Percentiles rank a stretch among this genome's conserved stretches.
These are phyloP conservation scores for Colletotrichum higginsianum DNA, from an alignment of 2,329 filamentous ascomycete species.

Conservation along the genomic window DNA sequence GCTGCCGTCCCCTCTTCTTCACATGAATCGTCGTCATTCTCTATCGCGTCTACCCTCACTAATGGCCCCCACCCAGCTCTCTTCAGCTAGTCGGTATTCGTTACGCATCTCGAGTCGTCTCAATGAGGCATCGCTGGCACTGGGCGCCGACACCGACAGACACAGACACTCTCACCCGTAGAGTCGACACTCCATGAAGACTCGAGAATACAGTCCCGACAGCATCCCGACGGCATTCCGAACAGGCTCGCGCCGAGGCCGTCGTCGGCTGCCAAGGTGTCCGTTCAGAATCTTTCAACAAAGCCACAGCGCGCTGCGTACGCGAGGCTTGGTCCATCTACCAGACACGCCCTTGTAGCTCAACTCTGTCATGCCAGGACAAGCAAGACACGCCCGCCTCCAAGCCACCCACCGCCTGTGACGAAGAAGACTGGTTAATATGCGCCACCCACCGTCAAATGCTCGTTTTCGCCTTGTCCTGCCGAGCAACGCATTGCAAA, in stretches of 20 bases:
- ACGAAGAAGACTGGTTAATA: conserved; percentile 12
- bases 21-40: conserved; percentile 35
- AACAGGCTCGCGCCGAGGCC: conserved; percentile 28
- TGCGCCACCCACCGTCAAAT: not conserved
- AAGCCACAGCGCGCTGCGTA: conserved; percentile 30
- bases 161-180: not conserved
- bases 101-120: conserved; percentile 9
- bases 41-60: not conserved
- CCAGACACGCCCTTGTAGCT: conserved; percentile 2
- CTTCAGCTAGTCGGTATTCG: not conserved
- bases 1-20: conserved; percentile 6
- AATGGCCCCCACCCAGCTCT: not conserved
- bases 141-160: not conserved
- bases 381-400: conserved; percentile 19
- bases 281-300: conserved; percentile 21
- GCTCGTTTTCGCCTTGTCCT: conserved; percentile 22
- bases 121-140: conserved; percentile 18
- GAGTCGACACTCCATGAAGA: too few species aligned
- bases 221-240: not conserved
- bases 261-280: conserved; percentile 25
- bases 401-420: conserved; percentile 39
- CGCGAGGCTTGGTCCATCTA: conserved; percentile 15
- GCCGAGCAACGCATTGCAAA: conserved; percentile 1
- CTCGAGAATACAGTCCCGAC: not conserved
- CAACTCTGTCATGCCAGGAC: conserved; percentile 4